Evolutionary conservation across 768 basidiomycete species (phyloP), one percentile per base, ranked within the genome.

Genomic region (Boletus vinaceobasis): DNA sequence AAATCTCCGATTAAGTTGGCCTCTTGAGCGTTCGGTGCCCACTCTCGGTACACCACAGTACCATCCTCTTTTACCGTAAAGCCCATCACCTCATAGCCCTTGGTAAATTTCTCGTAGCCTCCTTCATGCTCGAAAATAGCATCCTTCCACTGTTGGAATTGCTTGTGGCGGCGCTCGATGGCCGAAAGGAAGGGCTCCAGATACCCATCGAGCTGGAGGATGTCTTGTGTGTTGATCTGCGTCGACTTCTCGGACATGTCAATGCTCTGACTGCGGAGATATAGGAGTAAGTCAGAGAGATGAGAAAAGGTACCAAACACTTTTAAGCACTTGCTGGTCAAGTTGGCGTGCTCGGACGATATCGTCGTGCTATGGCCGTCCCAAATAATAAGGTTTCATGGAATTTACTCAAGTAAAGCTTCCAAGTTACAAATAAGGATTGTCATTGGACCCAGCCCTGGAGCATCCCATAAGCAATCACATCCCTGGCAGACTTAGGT

Each of bases 1-100:
- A 99, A 99, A 43, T 99, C 96, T 42, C 97, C 97, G 63, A 93
- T 93, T 53, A 99, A 73, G 67, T 75, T 80, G 4, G 95, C 96
- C 63, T 88, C 86, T 43, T 65, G 74, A 17, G 89, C 95, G 61
- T 90, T 90, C 0, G 97, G 95, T 9, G 97, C 96, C 97, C 97
- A 99, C 70, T 99, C 97, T 62, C 90, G 79, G 71, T 98, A 98
- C 8, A 80, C 73, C 31, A 98, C 81, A 29, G 85, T 78, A 50
- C 85, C 86, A 53, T 87, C 80, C 36, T 74, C 67, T 38, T 76
- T 77, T 39, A 92, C 81, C 54, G 88, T 86, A 62, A 99, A 77
- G 35, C 96, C 96, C 67, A 84, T 85, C 52, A 60, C 66, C 45
- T 77, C 71, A 69, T 81, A 85, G 6, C 81, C 81, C 57, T 73